A percentile compares a stretch with the other conserved stretches of the same genome.
phyloP scores from a whole-genome alignment of 2,329 filamentous ascomycete species.

The Claviceps fusiformis region DNA sequence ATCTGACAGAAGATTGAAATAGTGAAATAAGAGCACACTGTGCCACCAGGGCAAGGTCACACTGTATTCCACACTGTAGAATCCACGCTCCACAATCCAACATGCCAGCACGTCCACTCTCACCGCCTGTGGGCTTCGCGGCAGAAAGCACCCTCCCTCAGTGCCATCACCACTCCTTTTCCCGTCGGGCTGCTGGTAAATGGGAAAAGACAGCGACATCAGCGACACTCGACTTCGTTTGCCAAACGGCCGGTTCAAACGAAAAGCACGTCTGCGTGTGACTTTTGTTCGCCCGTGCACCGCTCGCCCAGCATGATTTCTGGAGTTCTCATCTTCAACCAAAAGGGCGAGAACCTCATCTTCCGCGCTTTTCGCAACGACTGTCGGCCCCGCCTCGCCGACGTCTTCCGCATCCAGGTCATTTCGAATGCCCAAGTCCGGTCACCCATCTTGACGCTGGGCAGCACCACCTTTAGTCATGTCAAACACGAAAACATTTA shows the following conservation, averaged over 20 bases:
- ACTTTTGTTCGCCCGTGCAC: background rate
- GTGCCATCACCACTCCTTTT: background rate
- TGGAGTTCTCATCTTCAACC: constrained; percentile 95
- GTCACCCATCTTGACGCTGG: constrained; percentile 91
- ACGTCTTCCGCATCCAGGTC: constrained; percentile 96
- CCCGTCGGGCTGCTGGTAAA: background rate
- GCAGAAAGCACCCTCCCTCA: constrained; percentile 4
- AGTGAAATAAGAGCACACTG: no score
- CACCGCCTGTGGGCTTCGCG: constrained; percentile 5
- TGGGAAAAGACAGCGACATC: no score
- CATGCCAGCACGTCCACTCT: background rate
- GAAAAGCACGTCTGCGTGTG: background rate
- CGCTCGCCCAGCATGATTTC: constrained; percentile 61
- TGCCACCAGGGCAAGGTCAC: background rate
- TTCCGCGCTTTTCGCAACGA: constrained; percentile 98
- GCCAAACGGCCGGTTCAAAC: background rate
- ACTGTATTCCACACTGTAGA: background rate
- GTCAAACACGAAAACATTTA: constrained; percentile 99
- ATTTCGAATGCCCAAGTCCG: constrained; percentile 97
- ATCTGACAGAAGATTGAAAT: no score
- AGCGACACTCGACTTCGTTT: background rate
- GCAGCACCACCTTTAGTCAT: constrained; percentile 97
- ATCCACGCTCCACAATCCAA: background rate
- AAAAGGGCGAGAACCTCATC: constrained; percentile 99
- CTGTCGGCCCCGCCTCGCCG: constrained; percentile 90